Evolutionary conservation across 306 rosid species (phyloP).

Genomic region (Sphenostylis stenocarpa): DNA sequence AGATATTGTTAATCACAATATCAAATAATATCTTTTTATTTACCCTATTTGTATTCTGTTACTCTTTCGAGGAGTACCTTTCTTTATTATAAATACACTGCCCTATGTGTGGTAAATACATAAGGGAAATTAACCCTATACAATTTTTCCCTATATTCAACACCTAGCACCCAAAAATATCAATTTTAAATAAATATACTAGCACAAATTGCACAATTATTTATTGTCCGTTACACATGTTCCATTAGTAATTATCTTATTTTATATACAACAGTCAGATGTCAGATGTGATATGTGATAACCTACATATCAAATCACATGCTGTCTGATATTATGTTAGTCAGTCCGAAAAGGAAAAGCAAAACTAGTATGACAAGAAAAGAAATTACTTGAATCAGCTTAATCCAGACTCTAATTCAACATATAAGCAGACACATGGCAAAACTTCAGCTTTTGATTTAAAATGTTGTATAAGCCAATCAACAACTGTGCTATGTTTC

Average conservation of each 20-base stretch:
- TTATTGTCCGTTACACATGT: slow-evolving; percentile 4
- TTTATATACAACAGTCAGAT: slow-evolving; percentile 1
- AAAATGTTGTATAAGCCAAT: slow-evolving; percentile 69
- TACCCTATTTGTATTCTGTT: too few relatives aligned
- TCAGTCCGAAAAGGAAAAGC: slow-evolving; percentile 15
- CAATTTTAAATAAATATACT: not conserved
- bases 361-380: slow-evolving; percentile 8
- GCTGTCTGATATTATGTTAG: not conserved
- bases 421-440: slow-evolving; percentile 17
- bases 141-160: too few relatives aligned
- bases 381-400: slow-evolving; percentile 3
- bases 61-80: too few relatives aligned
- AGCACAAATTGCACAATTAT: not conserved
- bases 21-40: too few relatives aligned
- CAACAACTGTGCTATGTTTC: slow-evolving; percentile 55
- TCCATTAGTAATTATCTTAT: not conserved
- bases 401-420: slow-evolving; percentile 24
- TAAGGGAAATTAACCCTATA: too few relatives aligned
- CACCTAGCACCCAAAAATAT: not conserved
- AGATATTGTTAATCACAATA: too few relatives aligned
- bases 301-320: slow-evolving; percentile 8
- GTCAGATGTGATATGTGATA: not conserved
- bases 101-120: too few relatives aligned
- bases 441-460: slow-evolving; percentile 45
- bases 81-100: too few relatives aligned